These are phyloP conservation scores for Diaporthe destruens DNA, from an alignment of 2,329 filamentous ascomycete species.

Conservation along the genomic window DNA sequence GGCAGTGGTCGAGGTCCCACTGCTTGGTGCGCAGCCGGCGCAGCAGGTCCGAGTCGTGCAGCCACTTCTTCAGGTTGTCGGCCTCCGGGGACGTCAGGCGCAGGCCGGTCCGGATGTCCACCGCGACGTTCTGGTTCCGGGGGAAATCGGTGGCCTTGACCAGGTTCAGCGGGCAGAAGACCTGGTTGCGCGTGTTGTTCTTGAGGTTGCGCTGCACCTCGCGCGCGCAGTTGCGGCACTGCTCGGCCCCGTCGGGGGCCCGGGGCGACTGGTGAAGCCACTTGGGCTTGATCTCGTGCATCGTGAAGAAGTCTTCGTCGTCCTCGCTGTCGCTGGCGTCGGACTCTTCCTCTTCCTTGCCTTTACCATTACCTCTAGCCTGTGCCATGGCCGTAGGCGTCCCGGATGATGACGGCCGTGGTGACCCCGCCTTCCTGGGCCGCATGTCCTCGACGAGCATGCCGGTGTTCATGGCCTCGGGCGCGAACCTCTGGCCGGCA, in stretches of 20 bases:
- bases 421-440: neutral
- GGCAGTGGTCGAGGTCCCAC: conserved; percentile 54
- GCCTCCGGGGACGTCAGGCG: conserved; percentile 37
- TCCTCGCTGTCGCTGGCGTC: neutral
- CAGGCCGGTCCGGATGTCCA: conserved; percentile 42
- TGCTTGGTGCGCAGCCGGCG: conserved; percentile 52
- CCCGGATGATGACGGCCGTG: neutral
- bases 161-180: conserved; percentile 73
- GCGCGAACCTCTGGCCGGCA: conserved; percentile 58
- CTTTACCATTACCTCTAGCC: neutral
- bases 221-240: conserved; percentile 81
- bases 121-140: conserved; percentile 43
- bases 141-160: conserved; percentile 53
- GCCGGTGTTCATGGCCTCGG: conserved; percentile 70
- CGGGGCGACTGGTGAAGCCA: conserved; percentile 84
- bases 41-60: conserved; percentile 55
- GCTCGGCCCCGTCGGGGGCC: conserved; percentile 71
- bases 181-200: conserved; percentile 50
- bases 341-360: neutral
- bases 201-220: conserved; percentile 52
- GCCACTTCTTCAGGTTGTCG: conserved; percentile 45
- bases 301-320: conserved; percentile 7
- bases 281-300: conserved; percentile 86
- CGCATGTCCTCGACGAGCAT: conserved; percentile 83
- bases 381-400: neutral